Percentiles rank a stretch among this genome's conserved stretches.
Evolutionary conservation across 1,284 basidiomycete species (phyloP).

Genomic region (Cutaneotrichosporon sp.): DNA sequence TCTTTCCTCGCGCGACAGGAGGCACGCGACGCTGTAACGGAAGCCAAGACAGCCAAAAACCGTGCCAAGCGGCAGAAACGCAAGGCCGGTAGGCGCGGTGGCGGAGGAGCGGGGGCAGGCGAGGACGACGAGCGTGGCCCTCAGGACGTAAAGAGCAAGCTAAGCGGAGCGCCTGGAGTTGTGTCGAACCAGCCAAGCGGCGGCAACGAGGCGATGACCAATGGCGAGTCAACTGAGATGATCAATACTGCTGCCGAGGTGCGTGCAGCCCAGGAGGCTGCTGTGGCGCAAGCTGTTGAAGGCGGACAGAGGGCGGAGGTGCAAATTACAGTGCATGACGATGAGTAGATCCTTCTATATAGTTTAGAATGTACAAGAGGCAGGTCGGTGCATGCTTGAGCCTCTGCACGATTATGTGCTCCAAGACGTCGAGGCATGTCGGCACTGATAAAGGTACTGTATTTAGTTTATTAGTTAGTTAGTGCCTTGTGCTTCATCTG

Average conservation of each 20-base stretch:
- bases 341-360: conserved; percentile 27
- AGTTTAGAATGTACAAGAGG: too few relatives aligned
- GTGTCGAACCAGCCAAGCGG: conserved; percentile 35
- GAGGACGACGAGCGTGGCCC: conserved; percentile 2
- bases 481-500: too few relatives aligned
- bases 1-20: conserved; percentile 65
- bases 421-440: too few relatives aligned
- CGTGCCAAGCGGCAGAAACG: conserved; percentile 84
- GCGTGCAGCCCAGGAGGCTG: neutral
- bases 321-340: conserved; percentile 43
- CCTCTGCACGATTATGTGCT: too few relatives aligned
- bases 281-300: conserved; percentile 6
- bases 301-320: conserved; percentile 14
- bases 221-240: conserved; percentile 18
- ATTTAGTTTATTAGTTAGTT: too few relatives aligned
- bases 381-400: too few relatives aligned
- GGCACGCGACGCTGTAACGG: conserved; percentile 60
- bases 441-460: too few relatives aligned
- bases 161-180: conserved; percentile 32
- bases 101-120: neutral
- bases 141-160: conserved; percentile 33
- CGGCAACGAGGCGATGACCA: conserved; percentile 26
- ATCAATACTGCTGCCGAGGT: neutral
- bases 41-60: conserved; percentile 88
- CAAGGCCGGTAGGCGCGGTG: conserved; percentile 52